Percentiles rank a stretch among this genome's conserved stretches.
Evolutionary conservation across 768 basidiomycete genomes (phyloP).

Genomic region (Phanerochaete carnosa): DNA sequence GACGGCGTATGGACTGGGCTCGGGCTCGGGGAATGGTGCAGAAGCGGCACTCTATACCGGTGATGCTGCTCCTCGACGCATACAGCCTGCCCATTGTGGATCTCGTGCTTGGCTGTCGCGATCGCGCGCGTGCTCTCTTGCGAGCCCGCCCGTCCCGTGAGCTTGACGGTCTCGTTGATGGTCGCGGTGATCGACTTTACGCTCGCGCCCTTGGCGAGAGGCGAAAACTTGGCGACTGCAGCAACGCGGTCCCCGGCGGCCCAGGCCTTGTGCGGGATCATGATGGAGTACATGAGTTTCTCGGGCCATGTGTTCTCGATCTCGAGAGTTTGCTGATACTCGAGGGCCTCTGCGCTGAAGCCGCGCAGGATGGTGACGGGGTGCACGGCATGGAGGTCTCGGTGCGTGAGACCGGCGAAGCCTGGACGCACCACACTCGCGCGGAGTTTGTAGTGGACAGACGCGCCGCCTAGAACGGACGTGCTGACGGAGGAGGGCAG

Average conservation of each 20-base stretch:
- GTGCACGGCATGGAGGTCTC: slow-evolving; percentile 59
- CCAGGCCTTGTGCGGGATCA: slow-evolving; percentile 95
- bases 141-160: slow-evolving; percentile 47
- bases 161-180: slow-evolving; percentile 72
- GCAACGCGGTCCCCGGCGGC: slow-evolving; percentile 85
- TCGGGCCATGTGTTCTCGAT: slow-evolving; percentile 97
- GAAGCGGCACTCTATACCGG: slow-evolving; percentile 23
- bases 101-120: slow-evolving; percentile 63
- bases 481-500: slow-evolving; percentile 77
- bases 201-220: slow-evolving; percentile 78
- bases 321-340: slow-evolving; percentile 95
- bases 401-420: slow-evolving; percentile 46
- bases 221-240: slow-evolving; percentile 82
- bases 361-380: slow-evolving; percentile 71
- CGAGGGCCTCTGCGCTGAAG: slow-evolving; percentile 78
- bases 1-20: slow-evolving; percentile 12
- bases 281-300: slow-evolving; percentile 93
- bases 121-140: slow-evolving; percentile 64
- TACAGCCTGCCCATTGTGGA: slow-evolving; percentile 53
- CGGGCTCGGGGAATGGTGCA: slow-evolving; percentile 13
- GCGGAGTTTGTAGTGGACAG: slow-evolving; percentile 85
- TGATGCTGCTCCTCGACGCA: slow-evolving; percentile 27
- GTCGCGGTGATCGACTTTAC: slow-evolving; percentile 65
- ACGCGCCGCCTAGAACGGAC: slow-evolving; percentile 51
- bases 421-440: slow-evolving; percentile 80